Evolutionary conservation across 1,284 basidiomycete species (phyloP).

Genomic region (Phellinidium pouzarii): DNA sequence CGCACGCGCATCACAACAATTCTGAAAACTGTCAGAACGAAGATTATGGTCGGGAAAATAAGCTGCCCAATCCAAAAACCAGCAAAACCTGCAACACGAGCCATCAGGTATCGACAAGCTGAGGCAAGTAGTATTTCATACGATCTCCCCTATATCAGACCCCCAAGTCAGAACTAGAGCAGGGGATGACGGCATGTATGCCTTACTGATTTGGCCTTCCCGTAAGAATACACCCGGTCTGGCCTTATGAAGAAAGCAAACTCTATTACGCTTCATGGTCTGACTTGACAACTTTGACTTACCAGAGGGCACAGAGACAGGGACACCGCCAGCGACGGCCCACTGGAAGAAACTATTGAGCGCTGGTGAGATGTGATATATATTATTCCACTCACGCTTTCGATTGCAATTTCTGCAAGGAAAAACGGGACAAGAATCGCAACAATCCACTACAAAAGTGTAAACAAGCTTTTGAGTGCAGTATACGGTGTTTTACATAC

Average conservation of each 20-base stretch:
- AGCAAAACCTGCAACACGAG: slow-evolving; percentile 11
- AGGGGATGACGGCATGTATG: neutral
- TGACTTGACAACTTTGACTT: neutral
- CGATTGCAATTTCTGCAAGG: neutral
- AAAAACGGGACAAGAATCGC: neutral
- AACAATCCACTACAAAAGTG: neutral
- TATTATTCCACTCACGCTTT: neutral
- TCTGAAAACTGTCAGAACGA: slow-evolving; percentile 12
- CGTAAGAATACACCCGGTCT: slow-evolving; percentile 13
- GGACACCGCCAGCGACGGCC: slow-evolving; percentile 15
- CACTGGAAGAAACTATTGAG: slow-evolving; percentile 4
- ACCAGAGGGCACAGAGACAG: slow-evolving; percentile 11
- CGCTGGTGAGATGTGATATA: neutral
- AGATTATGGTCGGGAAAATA: slow-evolving; percentile 15
- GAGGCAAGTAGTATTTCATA: neutral
- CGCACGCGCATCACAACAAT: slow-evolving; percentile 7
- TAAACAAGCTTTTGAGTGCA: neutral
- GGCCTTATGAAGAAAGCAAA: neutral
- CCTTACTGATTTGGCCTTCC: slow-evolving; percentile 10
- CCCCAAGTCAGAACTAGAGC: neutral
- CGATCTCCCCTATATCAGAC: slow-evolving; percentile 14
- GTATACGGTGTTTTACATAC: neutral
- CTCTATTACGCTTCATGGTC: neutral
- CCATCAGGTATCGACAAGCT: neutral
- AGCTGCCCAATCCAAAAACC: slow-evolving; percentile 19